Evolutionary conservation across 495 filamentous ascomycete species (phyloP).

Genomic region (Baudoinia panamericana): DNA sequence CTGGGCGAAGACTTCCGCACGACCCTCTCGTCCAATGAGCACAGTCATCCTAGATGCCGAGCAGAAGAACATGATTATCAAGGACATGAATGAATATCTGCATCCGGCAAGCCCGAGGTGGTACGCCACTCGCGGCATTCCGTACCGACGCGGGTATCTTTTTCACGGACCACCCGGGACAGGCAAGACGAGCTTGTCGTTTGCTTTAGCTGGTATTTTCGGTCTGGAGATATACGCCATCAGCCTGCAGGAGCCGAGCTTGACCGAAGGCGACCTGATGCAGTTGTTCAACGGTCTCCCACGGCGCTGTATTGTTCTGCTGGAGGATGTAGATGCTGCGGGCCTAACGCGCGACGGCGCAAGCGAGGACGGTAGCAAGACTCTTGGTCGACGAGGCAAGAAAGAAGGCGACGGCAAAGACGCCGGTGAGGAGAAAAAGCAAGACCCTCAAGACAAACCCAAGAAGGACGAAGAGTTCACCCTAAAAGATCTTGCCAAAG

Average conservation of each 20-base stretch:
- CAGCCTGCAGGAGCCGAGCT: constrained; percentile 44
- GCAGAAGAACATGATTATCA: constrained; percentile 58
- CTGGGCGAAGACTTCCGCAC: constrained; percentile 54
- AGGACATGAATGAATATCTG: constrained; percentile 81
- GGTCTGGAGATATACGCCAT: constrained; percentile 60
- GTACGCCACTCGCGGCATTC: constrained; percentile 57
- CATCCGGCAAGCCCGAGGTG: constrained; percentile 54
- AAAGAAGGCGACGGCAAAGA: constrained; percentile 3
- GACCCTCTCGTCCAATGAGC: constrained; percentile 63
- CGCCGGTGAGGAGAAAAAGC: constrained; percentile 5
- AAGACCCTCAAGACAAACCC: background rate
- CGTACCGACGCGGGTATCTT: constrained; percentile 32
- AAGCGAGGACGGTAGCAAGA: constrained; percentile 5
- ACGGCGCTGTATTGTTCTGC: constrained; percentile 52
- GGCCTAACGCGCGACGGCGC: constrained; percentile 46
- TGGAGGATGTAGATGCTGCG: constrained; percentile 63
- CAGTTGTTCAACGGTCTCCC: constrained; percentile 57
- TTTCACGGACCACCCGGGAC: constrained; percentile 33
- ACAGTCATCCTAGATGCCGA: constrained; percentile 70
- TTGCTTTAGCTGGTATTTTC: constrained; percentile 59
- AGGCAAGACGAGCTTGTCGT: constrained; percentile 32
- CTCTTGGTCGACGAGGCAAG: background rate
- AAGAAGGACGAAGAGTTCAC: constrained; percentile 16
- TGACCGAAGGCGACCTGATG: constrained; percentile 59
- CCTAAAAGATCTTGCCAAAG: constrained; percentile 16